Evolutionary conservation across 2,329 filamentous ascomycete genomes (phyloP), one percentile per base, ranked within the genome.

Genomic region (Stachybotrys echinatus): DNA sequence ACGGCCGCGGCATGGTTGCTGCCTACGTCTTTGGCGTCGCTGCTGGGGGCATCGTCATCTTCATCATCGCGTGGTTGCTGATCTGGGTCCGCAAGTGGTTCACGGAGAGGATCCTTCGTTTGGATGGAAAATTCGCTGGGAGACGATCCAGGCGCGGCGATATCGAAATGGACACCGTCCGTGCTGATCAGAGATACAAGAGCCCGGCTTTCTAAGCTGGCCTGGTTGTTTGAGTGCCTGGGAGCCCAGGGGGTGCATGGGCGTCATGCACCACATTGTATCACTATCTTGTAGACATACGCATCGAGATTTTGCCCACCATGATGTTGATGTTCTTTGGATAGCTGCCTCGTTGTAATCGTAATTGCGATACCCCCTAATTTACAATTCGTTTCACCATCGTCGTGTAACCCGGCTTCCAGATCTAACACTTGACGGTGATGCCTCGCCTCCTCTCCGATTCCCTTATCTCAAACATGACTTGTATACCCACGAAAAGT

Each of bases 391-490:
- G 10, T 34, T 34, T 34, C 27, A 34, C n/a, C n/a, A n/a, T n/a
- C n/a, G n/a, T n/a, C n/a, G n/a, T n/a, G n/a, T 10, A 34, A 3
- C 27, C 10, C 10, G 10, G 27, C 14, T 34, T 34, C 10, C 5
- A 14, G 10, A 21, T 54, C 52, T 68, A 95, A 66, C 90, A 97
- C 72, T 89, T 96, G 68, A 96, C 66, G 58, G 82, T 79, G 51
- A 96, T 86, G 1, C 94, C 94, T 58, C 81, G 83, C 59, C 92
- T 80, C 69, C 84, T 82, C 74, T 99, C 94, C 40, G 79, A 77
- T 72, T 96, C 89, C 48, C 94, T 78, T 58, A 95, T 80, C 74
- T 99, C 94, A 73, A 97, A 96, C 94, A 99, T 99, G 62, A 96
- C 74, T 72, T 97, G 92, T 40, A 88, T 81, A 22, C 87, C 92